Percentiles rank a stretch among this genome's conserved stretches.
phyloP scores from a whole-genome alignment of 2,329 filamentous ascomycete genomes.

The Fusarium sacchari region DNA sequence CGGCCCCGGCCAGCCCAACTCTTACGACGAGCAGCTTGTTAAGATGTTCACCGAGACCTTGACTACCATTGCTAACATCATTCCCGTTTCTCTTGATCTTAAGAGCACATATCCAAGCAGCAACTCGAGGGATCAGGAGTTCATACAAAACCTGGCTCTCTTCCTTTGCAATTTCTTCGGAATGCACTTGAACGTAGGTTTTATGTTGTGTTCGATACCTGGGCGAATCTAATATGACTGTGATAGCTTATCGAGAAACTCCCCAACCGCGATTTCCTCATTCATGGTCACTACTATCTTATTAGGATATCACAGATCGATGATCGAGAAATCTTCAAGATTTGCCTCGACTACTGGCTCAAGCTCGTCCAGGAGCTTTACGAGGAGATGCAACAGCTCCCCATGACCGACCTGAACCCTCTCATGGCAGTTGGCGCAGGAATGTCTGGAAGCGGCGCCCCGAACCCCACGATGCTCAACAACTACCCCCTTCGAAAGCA shows the following conservation, averaged over 20 bases:
- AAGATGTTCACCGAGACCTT: conserved; percentile 99
- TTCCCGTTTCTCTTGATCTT: conserved; percentile 88
- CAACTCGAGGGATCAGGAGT: conserved; percentile 94
- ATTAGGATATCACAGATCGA: conserved; percentile 99
- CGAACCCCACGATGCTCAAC: conserved; percentile 83
- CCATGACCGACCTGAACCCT: conserved; percentile 91
- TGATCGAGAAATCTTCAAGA: conserved; percentile 99
- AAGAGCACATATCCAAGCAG: conserved; percentile 92
- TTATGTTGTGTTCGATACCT: conserved; percentile 10
- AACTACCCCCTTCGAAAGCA: conserved; percentile 97
- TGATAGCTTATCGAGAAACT: conserved; percentile 89
- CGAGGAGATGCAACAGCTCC: conserved; percentile 97
- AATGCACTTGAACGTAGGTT: conserved; percentile 82
- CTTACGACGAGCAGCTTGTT: conserved; percentile 94
- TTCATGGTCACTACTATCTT: conserved; percentile 96
- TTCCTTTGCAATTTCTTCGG: conserved; percentile 98
- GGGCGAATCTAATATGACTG: conserved; percentile 18
- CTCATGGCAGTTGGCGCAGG: conserved; percentile 80
- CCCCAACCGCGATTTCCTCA: conserved; percentile 92
- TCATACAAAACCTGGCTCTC: conserved; percentile 94
- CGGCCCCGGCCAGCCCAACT: conserved; percentile 69
- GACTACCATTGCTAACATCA: conserved; percentile 91
- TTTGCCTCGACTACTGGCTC: conserved; percentile 98
- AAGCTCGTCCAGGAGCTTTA: conserved; percentile 98
- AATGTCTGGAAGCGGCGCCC: conserved; percentile 81